Evolutionary conservation across 305 asterid species (phyloP).

Genomic region (Solanum hybrid): DNA sequence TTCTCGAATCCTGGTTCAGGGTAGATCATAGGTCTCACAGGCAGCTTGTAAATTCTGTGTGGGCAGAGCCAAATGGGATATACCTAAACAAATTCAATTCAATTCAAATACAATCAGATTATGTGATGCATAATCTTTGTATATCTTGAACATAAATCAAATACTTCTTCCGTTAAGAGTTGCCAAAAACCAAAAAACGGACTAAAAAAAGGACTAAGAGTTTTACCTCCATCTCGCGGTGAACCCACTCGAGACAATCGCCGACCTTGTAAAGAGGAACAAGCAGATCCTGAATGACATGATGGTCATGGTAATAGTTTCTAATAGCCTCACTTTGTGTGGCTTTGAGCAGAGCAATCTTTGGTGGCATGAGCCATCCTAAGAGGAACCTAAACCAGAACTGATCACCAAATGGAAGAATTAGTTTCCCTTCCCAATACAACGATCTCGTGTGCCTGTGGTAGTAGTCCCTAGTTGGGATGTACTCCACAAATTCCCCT

Average conservation of each 20-base stretch:
- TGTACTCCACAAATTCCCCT: constrained; percentile 86
- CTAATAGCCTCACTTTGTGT: constrained; percentile 87
- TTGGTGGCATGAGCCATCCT: constrained; percentile 97
- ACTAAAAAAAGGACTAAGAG: neutral
- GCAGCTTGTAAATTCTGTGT: constrained; percentile 69
- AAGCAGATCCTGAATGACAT: constrained; percentile 91
- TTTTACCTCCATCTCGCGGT: constrained; percentile 90
- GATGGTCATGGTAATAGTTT: constrained; percentile 92
- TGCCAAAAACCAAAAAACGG: neutral
- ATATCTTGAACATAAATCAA: too few relatives aligned
- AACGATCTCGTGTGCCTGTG: constrained; percentile 87
- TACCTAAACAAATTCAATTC: constrained; percentile 34
- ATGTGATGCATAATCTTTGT: neutral
- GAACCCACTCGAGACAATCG: constrained; percentile 79
- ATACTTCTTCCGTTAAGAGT: too few relatives aligned
- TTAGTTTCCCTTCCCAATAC: constrained; percentile 95
- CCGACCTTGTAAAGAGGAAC: constrained; percentile 91
- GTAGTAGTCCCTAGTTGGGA: constrained; percentile 86
- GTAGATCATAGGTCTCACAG: constrained; percentile 61
- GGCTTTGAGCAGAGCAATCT: constrained; percentile 90
- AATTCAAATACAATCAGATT: neutral
- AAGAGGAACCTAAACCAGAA: constrained; percentile 83
- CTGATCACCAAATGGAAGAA: constrained; percentile 88
- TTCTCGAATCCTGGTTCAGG: constrained; percentile 88
- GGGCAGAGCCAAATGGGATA: constrained; percentile 94